These are phyloP conservation scores for Euphorbia celastroides DNA, from an alignment of 441 rosid species.

Conservation along the genomic window DNA sequence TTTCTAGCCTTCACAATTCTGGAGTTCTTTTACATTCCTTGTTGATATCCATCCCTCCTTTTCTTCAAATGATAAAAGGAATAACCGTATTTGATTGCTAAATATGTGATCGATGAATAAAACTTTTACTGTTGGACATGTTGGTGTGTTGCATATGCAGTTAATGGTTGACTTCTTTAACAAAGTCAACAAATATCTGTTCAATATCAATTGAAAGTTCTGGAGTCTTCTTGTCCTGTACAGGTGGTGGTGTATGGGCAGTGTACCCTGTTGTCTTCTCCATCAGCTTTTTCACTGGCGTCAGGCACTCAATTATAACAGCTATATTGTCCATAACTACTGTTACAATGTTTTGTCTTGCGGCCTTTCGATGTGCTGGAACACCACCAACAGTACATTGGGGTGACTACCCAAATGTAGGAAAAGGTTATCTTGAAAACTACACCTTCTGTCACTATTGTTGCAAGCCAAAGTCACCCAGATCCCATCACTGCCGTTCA, in stretches of 20 bases:
- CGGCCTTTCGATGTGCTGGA: slow-evolving; percentile 74
- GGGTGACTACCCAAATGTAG: slow-evolving; percentile 86
- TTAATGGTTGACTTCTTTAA: neutral
- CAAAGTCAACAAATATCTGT: neutral
- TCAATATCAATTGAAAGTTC: neutral
- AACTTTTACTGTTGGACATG: neutral
- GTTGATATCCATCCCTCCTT: neutral
- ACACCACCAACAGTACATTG: slow-evolving; percentile 48
- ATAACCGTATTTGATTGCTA: neutral
- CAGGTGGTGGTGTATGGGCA: slow-evolving; percentile 95
- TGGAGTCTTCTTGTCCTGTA: slow-evolving; percentile 16
- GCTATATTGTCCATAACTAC: slow-evolving; percentile 46
- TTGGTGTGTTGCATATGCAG: neutral
- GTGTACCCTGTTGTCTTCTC: slow-evolving; percentile 73
- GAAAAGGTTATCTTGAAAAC: slow-evolving; percentile 64
- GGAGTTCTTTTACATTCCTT: neutral
- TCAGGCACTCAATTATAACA: slow-evolving; percentile 45
- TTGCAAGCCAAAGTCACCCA: slow-evolving; percentile 79
- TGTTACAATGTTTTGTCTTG: slow-evolving; percentile 50
- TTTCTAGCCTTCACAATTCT: neutral
- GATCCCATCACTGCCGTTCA: slow-evolving; percentile 87
- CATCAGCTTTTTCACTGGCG: slow-evolving; percentile 46
- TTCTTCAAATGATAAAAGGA: neutral
- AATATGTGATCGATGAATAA: neutral
- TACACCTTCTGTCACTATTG: slow-evolving; percentile 75